Evolutionary conservation across 805 yeast genomes (phyloP).

Genomic region (Saturnispora gosingensis): DNA sequence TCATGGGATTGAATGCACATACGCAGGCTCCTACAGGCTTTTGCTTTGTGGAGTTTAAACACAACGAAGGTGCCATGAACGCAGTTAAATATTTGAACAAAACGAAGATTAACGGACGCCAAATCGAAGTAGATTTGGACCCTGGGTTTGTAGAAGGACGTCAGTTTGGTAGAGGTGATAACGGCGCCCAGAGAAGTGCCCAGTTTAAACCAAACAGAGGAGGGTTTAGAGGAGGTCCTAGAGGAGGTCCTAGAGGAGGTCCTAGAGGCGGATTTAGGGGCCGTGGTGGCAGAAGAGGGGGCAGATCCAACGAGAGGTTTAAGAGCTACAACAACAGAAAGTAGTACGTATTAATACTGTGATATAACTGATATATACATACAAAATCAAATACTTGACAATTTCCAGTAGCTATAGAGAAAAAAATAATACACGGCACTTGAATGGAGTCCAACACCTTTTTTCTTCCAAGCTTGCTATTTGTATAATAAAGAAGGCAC

Average conservation of each 20-base stretch:
- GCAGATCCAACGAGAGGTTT: constrained; percentile 6
- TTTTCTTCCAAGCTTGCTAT: neutral
- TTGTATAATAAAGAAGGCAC: neutral
- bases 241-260: neutral
- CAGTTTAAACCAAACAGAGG: constrained; percentile 10
- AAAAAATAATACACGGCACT: neutral
- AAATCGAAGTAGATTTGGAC: constrained; percentile 80
- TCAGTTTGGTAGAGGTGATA: constrained; percentile 87
- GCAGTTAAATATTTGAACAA: constrained; percentile 76
- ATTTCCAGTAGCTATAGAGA: neutral
- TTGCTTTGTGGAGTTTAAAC: constrained; percentile 76
- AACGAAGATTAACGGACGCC: constrained; percentile 76
- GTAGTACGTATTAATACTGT: neutral
- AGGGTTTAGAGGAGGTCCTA: neutral
- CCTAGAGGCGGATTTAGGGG: constrained; percentile 4
- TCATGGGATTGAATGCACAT: constrained; percentile 92
- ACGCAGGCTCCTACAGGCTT: constrained; percentile 94
- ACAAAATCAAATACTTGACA: neutral
- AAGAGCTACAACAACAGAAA: constrained; percentile 10
- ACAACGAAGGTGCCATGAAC: constrained; percentile 62
- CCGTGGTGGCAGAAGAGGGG: neutral
- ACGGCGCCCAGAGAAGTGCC: constrained; percentile 72
- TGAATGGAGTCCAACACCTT: neutral
- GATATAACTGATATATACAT: neutral
- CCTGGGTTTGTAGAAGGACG: constrained; percentile 95